Percentiles rank a stretch among this genome's conserved stretches.
Conservation (phyloP, 2,329 filamentous ascomycete genomes). For the Ascochyta rabiei region DNA sequence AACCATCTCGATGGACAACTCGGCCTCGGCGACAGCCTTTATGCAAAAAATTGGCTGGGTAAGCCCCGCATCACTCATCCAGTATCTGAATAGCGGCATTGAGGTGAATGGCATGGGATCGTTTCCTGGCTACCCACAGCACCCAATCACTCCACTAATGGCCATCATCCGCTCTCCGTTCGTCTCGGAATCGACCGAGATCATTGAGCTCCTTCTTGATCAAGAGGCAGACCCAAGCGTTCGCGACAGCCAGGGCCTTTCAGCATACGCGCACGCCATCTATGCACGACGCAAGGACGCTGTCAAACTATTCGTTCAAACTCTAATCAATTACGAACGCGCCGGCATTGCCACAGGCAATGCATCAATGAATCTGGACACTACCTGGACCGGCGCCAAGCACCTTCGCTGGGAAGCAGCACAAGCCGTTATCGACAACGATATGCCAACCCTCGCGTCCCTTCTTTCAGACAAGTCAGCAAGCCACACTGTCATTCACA, state of each 20-base stretch:
- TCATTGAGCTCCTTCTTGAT: constrained; percentile 14
- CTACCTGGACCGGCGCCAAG: constrained; percentile 16
- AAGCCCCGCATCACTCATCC: constrained; percentile 15
- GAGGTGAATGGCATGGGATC: constrained; percentile 15
- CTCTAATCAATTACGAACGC: constrained; percentile 2
- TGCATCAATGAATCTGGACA: constrained; percentile 13
- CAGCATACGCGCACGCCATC: constrained; percentile 15
- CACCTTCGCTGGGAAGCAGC: constrained; percentile 18
- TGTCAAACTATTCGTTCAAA: constrained; percentile 1
- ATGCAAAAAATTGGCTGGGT: constrained; percentile 19
- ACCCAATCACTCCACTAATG: constrained; percentile 16
- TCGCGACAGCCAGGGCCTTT: constrained; percentile 14
- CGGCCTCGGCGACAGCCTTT: constrained; percentile 16
- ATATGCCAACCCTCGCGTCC: constrained; percentile 5
- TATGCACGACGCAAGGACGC: constrained; percentile 15
- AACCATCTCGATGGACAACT: not conserved
- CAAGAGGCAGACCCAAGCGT: constrained; percentile 17
- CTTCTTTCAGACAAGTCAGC: constrained; percentile 1
- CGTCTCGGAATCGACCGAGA: constrained; percentile 13
- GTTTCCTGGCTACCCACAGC: constrained; percentile 15
- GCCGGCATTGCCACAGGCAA: constrained; percentile 9
- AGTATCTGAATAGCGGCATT: constrained; percentile 16
- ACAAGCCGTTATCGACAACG: constrained; percentile 8
- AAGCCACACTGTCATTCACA: constrained; percentile 6
- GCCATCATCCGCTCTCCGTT: constrained; percentile 17